Percentiles rank a stretch among this genome's conserved stretches.
Evolutionary conservation across 2,329 filamentous ascomycete species (phyloP).

Genomic region (Plenodomus biglobosus): DNA sequence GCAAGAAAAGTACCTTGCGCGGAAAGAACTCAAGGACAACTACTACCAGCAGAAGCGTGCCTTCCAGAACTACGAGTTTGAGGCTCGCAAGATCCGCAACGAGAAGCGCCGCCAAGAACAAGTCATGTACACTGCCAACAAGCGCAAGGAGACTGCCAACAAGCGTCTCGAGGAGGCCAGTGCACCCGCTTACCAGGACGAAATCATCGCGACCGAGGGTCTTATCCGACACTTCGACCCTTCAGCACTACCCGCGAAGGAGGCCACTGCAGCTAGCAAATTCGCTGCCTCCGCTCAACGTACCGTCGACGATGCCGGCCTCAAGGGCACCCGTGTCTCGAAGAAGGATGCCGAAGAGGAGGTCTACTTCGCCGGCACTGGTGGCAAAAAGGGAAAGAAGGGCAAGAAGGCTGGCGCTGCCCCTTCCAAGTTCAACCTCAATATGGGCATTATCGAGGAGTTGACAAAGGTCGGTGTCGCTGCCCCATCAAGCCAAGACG

Average conservation of each 20-base stretch:
- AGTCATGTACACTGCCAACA: conserved; percentile 69
- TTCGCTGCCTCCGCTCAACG: conserved; percentile 74
- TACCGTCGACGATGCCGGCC: conserved; percentile 77
- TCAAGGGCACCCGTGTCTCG: conserved; percentile 82
- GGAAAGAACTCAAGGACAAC: conserved; percentile 86
- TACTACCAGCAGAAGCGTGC: conserved; percentile 83
- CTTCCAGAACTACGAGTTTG: conserved; percentile 79
- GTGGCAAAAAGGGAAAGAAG: conserved; percentile 86
- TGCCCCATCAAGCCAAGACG: conserved; percentile 81
- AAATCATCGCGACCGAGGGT: conserved; percentile 85
- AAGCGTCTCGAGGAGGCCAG: conserved; percentile 78
- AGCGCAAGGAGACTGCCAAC: conserved; percentile 74
- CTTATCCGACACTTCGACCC: conserved; percentile 93
- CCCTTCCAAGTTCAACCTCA: conserved; percentile 75
- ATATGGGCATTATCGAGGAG: conserved; percentile 88
- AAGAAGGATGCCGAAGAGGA: conserved; percentile 89
- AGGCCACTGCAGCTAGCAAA: conserved; percentile 63
- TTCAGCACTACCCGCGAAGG: conserved; percentile 63
- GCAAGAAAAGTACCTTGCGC: conserved; percentile 78
- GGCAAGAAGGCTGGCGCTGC: conserved; percentile 72
- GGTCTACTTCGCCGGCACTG: conserved; percentile 73
- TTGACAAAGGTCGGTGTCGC: conserved; percentile 81
- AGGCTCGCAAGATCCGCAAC: conserved; percentile 72
- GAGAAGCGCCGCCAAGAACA: conserved; percentile 83
- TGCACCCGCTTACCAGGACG: conserved; percentile 85